Conservation (phyloP, 1,139 yeast species). For the Pneumocystis wakefieldiae region DNA sequence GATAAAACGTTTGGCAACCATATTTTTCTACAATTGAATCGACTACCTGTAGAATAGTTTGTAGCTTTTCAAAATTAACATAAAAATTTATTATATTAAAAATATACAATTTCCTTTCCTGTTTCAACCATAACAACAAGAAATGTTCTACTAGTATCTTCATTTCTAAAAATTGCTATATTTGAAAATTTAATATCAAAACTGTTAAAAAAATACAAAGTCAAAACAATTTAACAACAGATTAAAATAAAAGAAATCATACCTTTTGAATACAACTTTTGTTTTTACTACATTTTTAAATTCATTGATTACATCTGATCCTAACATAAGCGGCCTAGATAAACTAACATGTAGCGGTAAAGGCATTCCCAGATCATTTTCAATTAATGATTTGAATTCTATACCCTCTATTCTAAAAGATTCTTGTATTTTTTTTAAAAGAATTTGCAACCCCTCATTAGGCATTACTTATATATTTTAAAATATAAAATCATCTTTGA, state of each 20-base stretch:
- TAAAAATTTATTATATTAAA: background rate
- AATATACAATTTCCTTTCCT: background rate
- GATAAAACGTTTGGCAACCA: background rate
- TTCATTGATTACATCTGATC: background rate
- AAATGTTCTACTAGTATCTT: background rate
- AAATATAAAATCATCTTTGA: background rate
- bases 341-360: background rate
- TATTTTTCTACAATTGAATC: background rate
- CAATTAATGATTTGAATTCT: background rate
- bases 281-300: background rate
- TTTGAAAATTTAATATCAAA: background rate
- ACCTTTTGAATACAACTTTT: background rate
- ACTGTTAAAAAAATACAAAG: background rate
- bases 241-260: background rate
- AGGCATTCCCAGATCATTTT: background rate
- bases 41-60: background rate
- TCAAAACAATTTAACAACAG: background rate
- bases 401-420: background rate
- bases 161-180: background rate
- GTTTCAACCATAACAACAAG: background rate
- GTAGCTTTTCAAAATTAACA: background rate
- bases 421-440: conserved; percentile 3
- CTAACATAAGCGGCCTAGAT: background rate
- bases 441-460: conserved; percentile 4
- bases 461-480: background rate